Evolutionary conservation across 106 monocot species (phyloP), one percentile per base, ranked within the genome.

Genomic region (Dioscorea alata): DNA sequence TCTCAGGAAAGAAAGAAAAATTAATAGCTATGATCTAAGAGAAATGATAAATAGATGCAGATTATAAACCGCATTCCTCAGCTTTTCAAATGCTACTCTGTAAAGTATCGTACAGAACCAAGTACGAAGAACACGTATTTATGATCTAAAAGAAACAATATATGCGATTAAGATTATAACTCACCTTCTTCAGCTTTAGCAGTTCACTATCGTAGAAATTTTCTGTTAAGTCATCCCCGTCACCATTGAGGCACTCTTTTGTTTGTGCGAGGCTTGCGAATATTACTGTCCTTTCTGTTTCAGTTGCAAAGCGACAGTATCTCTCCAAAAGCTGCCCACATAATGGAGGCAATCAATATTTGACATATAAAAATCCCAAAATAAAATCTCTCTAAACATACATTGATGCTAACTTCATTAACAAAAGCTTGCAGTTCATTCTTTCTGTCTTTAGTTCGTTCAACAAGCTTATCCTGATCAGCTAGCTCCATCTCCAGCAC

Each of bases 241-340:
- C 96, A 61, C 89, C 86, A 75, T 92, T 89, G 59, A 96, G 91
- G 92, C 96, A 96, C 2, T 89, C 84, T 74, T 96, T 92, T 9
- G 82, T 86, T 16, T 92, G 78, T 63, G 88, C 84, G 31, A 96
- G 74, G 31, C 49, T 86, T 23, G 28, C 62, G 49, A 76, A 78
- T 24, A 96, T 86, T n/a, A 65, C 86, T 75, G 89, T 84, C 69
- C 72, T 96, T 70, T 96, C 92, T 25, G 77, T 70, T 8, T 89
- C 84, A 74, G 67, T 86, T 13, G 85, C 82, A 75, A 96, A 89
- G 75, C 88, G 84, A 50, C 86, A 65, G 59, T 96, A 96, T 67
- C 65, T 89, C 78, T 86, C 96, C 69, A 84, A 84, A 75, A 96
- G 88, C 96, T 96, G 53, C 71, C 58, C 2, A 14, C 48, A 72